phyloP scores from a whole-genome alignment of 176 grass and related monocot species.

The Oryza punctata region DNA sequence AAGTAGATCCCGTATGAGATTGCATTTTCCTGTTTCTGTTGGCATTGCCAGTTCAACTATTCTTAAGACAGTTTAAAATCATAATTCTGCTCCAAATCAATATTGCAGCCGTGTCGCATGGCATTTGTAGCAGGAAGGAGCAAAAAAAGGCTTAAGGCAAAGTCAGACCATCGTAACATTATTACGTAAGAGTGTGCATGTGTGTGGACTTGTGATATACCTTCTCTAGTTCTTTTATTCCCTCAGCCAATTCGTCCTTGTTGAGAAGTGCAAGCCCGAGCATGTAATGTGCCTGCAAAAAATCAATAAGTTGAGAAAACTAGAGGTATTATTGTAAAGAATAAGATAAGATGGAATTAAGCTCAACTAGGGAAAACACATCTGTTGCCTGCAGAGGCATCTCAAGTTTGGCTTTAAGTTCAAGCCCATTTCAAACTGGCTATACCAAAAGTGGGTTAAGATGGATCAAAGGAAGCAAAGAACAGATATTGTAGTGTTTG shows the following conservation, averaged over 20 bases:
- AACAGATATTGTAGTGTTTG: background rate
- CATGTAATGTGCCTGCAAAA: conserved; percentile 84
- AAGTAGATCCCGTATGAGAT: background rate
- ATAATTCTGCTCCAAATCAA: background rate
- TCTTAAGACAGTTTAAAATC: background rate
- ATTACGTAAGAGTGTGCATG: background rate
- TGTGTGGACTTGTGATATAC: conserved; percentile 5
- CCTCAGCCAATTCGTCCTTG: conserved; percentile 61
- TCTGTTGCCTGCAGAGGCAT: background rate
- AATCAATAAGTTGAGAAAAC: conserved; percentile 6
- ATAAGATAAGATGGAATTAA: conserved; percentile 17
- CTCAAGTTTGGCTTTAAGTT: conserved; percentile 4
- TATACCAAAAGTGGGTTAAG: background rate
- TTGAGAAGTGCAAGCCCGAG: conserved; percentile 76
- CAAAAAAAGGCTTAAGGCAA: background rate
- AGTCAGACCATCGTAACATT: conserved; percentile 14
- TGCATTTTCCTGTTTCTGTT: conserved; percentile 5
- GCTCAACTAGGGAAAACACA: background rate
- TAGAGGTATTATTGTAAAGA: conserved; percentile 9
- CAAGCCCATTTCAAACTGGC: conserved; percentile 27
- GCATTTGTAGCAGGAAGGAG: background rate
- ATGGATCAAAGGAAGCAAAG: background rate
- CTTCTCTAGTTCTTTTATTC: conserved; percentile 93
- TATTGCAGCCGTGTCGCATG: background rate
- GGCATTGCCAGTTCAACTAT: background rate